Evolutionary conservation across 1,139 yeast genomes (phyloP), one percentile per base, ranked within the genome.

Genomic region (Geotrichum histeridarum): DNA sequence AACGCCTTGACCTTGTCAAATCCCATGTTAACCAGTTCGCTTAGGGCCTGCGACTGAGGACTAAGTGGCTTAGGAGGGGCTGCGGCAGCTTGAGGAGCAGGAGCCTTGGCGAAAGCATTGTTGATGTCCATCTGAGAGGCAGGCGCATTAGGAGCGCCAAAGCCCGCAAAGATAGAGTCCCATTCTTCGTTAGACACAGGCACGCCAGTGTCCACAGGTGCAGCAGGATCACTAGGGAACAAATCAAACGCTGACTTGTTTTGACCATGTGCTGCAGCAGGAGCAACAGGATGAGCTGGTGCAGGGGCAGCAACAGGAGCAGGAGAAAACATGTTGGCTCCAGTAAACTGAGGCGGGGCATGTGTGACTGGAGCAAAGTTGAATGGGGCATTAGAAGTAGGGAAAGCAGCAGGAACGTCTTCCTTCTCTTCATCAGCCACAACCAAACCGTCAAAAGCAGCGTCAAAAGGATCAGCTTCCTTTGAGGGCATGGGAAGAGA

Each of bases 101-200:
- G 14, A 8, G 53, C 44, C 4, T 58, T 58, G 3, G 60, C 51
- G 50, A 64, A 64, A 8, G 67, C 68, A 49, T 61, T 60, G 41
- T 59, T 58, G 18, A 64, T 58, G 2, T 64, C 67, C 14, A 55
- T 54, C 42, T 56, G 48, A 8, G 63, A 48, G 7, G 57, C 60
- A 15, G 52, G 45, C 8, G 17, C 45, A 6, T 45, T 48, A 7
- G 51, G 46, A 1, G 52, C 30, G 8, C 54, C 54, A 39, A 89
- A 86, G 0, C 95, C 96, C 1, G 95, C 94, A 74, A 90, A 90
- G 35, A 90, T 77, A 70, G 89, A 94, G 64, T 90, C 96, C 97
- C 97, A 90, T 69, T 90, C 97, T 64, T 88, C 95, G 42, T 54
- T 54, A n/a, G 48, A 50, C n/a, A 46, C 51, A n/a, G 50, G 55